Evolutionary conservation across 208 protist species (phyloP).

Genomic region (Vickermania ingenoplastis): DNA sequence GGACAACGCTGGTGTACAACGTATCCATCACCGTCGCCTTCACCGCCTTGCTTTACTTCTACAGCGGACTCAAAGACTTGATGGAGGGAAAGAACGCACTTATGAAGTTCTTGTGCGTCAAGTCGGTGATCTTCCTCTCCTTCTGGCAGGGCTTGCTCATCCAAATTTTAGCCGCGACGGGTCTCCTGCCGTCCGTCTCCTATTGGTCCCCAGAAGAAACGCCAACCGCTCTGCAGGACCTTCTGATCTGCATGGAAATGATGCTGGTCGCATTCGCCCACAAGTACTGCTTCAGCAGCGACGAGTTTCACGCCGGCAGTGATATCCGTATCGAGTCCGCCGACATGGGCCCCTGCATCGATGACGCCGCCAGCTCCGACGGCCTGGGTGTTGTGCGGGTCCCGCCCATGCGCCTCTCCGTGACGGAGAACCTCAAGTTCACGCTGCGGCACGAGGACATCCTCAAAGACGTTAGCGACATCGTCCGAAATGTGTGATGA

Average conservation of each 20-base stretch:
- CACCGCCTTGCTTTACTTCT: conserved; percentile 88
- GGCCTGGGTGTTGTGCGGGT: conserved; percentile 3
- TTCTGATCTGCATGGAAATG: conserved; percentile 89
- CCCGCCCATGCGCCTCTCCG: conserved; percentile 65
- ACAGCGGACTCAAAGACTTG: conserved; percentile 73
- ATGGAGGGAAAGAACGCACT: conserved; percentile 85
- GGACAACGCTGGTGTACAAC: conserved; percentile 87
- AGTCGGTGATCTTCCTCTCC: conserved; percentile 87
- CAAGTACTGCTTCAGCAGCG: conserved; percentile 85
- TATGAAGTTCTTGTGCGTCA: conserved; percentile 90
- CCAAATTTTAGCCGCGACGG: conserved; percentile 54
- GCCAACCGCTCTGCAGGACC: conserved; percentile 65
- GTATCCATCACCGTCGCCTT: conserved; percentile 90
- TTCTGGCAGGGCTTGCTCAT: conserved; percentile 91
- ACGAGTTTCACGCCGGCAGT: conserved; percentile 35
- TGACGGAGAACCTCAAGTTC: conserved; percentile 73
- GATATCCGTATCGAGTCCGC: conserved; percentile 4
- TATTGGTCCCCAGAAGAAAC: conserved; percentile 72
- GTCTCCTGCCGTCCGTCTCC: conserved; percentile 52
- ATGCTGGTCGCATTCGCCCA: conserved; percentile 86
- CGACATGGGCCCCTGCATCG: conserved; percentile 9
- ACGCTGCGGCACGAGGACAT: conserved; percentile 79
- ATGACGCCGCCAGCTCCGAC: conserved; percentile 4
- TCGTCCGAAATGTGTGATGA: conserved; percentile 57
- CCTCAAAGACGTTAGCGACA: conserved; percentile 60